Conservation (phyloP, 2,329 filamentous ascomycete species). For the Sphaerulina musiva region DNA sequence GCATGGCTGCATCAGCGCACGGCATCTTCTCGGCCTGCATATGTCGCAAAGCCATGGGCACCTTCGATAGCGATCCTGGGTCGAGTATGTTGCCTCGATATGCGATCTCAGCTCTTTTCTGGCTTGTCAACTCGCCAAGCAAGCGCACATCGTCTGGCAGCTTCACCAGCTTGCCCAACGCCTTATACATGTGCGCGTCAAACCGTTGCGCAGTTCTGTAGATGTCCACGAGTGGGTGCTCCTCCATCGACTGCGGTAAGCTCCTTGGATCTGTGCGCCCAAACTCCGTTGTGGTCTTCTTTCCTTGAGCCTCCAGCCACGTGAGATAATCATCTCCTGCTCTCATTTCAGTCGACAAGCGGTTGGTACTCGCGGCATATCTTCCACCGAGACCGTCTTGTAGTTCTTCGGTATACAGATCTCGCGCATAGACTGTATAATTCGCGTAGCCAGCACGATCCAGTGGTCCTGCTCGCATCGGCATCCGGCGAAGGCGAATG, state of each 20-base stretch:
- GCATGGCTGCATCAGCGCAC: slow-evolving; percentile 18
- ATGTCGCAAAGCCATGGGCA: slow-evolving; percentile 3
- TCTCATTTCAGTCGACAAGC: slow-evolving; percentile 9
- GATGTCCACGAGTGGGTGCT: slow-evolving; percentile 7
- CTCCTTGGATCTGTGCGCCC: not conserved
- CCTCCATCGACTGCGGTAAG: not conserved
- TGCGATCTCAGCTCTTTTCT: slow-evolving; percentile 15
- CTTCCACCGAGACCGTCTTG: slow-evolving; percentile 26
- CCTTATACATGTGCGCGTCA: slow-evolving; percentile 22
- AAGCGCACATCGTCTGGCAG: slow-evolving; percentile 9
- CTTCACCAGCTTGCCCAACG: slow-evolving; percentile 10
- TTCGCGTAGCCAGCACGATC: not conserved
- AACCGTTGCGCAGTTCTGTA: slow-evolving; percentile 10
- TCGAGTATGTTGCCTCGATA: slow-evolving; percentile 19
- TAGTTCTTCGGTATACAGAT: not conserved
- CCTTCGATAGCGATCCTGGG: not conserved
- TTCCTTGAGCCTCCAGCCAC: slow-evolving; percentile 7
- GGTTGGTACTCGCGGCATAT: slow-evolving; percentile 22
- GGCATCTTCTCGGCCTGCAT: slow-evolving; percentile 23
- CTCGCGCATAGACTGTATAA: not conserved
- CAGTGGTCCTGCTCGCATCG: slow-evolving; percentile 20
- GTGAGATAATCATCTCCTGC: slow-evolving; percentile 13
- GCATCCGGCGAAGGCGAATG: slow-evolving; percentile 38
- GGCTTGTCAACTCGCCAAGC: slow-evolving; percentile 3
- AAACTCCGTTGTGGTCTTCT: not conserved